Conservation (phyloP, 768 basidiomycete genomes). For the Hypholoma sublateritium region DNA sequence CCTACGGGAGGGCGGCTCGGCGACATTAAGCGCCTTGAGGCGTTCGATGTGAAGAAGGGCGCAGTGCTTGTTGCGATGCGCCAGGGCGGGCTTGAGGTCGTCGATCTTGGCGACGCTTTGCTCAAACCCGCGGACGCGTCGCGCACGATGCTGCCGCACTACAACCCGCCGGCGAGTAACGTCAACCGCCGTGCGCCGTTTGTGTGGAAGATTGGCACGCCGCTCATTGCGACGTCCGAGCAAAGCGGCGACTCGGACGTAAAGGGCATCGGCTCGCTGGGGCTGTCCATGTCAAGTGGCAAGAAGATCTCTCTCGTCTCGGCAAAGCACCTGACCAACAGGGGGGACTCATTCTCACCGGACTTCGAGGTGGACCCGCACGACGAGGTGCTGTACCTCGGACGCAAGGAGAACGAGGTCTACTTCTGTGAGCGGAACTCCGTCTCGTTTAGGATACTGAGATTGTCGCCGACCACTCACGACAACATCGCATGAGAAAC, state of each 20-base stretch:
- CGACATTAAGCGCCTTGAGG: conserved; percentile 80
- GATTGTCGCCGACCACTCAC: conserved; percentile 49
- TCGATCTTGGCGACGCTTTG: conserved; percentile 78
- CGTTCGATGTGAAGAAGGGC: conserved; percentile 74
- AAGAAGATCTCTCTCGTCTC: conserved; percentile 34
- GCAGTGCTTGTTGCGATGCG: conserved; percentile 84
- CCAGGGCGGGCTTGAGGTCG: conserved; percentile 81
- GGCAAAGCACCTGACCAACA: conserved; percentile 52
- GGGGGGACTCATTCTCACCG: conserved; percentile 48
- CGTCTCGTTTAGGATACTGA: conserved; percentile 74
- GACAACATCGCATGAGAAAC: conserved; percentile 16
- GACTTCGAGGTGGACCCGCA: conserved; percentile 54
- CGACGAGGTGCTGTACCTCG: conserved; percentile 80
- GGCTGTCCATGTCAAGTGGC: conserved; percentile 13
- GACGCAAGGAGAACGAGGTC: conserved; percentile 72
- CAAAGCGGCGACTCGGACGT: background rate
- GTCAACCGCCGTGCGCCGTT: conserved; percentile 73
- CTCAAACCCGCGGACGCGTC: conserved; percentile 81
- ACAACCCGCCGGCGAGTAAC: conserved; percentile 57
- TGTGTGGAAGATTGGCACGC: conserved; percentile 82
- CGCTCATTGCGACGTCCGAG: conserved; percentile 41
- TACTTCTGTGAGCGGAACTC: conserved; percentile 81
- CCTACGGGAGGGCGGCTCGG: conserved; percentile 54
- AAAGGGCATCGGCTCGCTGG: conserved; percentile 13
- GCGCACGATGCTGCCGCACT: conserved; percentile 69